Percentiles rank a stretch among this genome's conserved stretches.
Conservation (phyloP, 2,329 filamentous ascomycete species). For the Lachnellula suecica region DNA sequence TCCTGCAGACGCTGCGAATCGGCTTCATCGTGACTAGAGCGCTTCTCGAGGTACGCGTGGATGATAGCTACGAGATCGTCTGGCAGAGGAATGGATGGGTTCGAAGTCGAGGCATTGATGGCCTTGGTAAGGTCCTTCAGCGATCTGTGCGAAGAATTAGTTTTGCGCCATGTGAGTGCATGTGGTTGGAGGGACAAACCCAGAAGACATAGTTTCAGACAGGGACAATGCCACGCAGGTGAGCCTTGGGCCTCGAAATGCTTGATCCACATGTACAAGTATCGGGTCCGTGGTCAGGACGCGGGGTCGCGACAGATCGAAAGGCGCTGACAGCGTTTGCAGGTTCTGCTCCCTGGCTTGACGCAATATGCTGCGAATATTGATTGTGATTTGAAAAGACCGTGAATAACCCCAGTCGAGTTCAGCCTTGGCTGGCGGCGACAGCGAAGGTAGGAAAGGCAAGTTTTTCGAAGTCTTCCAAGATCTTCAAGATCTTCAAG, state of each 20-base stretch:
- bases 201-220: slow-evolving; percentile 20
- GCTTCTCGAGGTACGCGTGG: slow-evolving; percentile 65
- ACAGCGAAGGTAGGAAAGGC: too few species aligned
- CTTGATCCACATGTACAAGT: background rate
- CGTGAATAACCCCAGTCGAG: too few species aligned
- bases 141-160: slow-evolving; percentile 26
- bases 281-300: background rate
- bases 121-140: slow-evolving; percentile 61
- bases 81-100: slow-evolving; percentile 60
- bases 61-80: slow-evolving; percentile 62
- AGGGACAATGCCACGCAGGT: slow-evolving; percentile 7
- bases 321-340: too few species aligned
- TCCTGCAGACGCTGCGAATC: slow-evolving; percentile 72
- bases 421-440: too few species aligned
- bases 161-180: background rate
- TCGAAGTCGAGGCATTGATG: slow-evolving; percentile 50
- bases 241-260: slow-evolving; percentile 6
- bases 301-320: too few species aligned
- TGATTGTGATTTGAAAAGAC: too few species aligned
- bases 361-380: too few species aligned
- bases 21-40: slow-evolving; percentile 65
- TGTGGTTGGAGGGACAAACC: slow-evolving; percentile 12
- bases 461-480: too few species aligned
- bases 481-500: too few species aligned
- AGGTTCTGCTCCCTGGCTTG: too few species aligned